Percentiles rank a stretch among this genome's conserved stretches.
Evolutionary conservation across 2,329 filamentous ascomycete species (phyloP).

Genomic region (Lomentospora prolificans): DNA sequence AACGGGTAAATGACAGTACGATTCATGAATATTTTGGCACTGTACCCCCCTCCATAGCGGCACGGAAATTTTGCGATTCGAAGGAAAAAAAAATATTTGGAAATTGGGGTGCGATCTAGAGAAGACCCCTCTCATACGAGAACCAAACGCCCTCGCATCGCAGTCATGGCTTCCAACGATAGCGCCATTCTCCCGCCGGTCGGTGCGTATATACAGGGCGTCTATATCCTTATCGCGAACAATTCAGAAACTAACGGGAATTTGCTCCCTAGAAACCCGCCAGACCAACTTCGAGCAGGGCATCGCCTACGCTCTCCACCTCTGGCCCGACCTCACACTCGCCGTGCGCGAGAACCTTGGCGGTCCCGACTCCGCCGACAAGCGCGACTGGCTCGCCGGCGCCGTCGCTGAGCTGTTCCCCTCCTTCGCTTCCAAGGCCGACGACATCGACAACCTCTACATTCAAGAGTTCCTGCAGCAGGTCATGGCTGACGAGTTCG

Average conservation of each 20-base stretch:
- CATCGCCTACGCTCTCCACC: constrained; percentile 73
- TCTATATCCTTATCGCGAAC: background rate
- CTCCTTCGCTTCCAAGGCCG: constrained; percentile 40
- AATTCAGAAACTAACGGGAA: background rate
- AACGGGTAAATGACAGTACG: background rate
- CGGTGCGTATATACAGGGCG: constrained; percentile 9
- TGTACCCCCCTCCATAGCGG: constrained; percentile 4
- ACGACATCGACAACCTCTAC: constrained; percentile 65
- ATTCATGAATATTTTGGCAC: background rate
- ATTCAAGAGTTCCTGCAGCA: constrained; percentile 41
- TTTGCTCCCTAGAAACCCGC: constrained; percentile 34
- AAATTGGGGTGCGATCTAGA: background rate
- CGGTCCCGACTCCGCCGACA: constrained; percentile 70
- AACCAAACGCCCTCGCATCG: background rate
- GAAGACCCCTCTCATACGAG: background rate
- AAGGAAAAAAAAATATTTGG: background rate
- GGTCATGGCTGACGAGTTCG: constrained; percentile 92
- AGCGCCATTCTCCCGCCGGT: constrained; percentile 8
- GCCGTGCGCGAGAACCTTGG: constrained; percentile 85
- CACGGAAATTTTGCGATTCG: background rate
- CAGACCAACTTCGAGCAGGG: constrained; percentile 71
- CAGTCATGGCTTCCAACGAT: constrained; percentile 9
- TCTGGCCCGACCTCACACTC: constrained; percentile 80
- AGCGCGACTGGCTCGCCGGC: constrained; percentile 94
- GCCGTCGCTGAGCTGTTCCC: constrained; percentile 73